These are phyloP conservation scores for Phytophthora aleatoria DNA, from an alignment of 352 stramenopile species.

Conservation along the genomic window DNA sequence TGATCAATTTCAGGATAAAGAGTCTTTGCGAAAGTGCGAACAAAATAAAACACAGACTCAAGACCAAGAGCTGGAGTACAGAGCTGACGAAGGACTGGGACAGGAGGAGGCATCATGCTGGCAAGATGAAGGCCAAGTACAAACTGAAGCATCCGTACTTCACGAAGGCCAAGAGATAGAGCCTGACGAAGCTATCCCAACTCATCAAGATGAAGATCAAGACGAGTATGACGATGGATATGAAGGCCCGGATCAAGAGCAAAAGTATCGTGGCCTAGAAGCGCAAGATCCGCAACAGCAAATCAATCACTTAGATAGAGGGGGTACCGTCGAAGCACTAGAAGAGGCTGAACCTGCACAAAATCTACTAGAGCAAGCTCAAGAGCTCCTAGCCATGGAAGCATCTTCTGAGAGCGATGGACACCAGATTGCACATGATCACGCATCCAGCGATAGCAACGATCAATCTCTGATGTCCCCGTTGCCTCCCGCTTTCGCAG, in stretches of 20 bases:
- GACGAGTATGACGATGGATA: slow-evolving; percentile 22
- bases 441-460: slow-evolving; percentile 14
- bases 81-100: background rate
- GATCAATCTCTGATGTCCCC: background rate
- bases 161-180: background rate
- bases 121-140: background rate
- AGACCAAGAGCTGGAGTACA: background rate
- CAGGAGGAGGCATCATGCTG: background rate
- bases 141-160: slow-evolving; percentile 1
- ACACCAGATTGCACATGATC: background rate
- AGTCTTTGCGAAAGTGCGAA: background rate
- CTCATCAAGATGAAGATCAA: slow-evolving; percentile 14
- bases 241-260: slow-evolving; percentile 11
- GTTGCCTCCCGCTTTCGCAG: slow-evolving; percentile 6
- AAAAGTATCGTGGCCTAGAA: slow-evolving; percentile 1
- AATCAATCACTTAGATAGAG: background rate
- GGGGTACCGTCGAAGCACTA: background rate
- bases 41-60: slow-evolving; percentile 5
- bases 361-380: slow-evolving; percentile 21
- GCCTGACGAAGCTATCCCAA: background rate
- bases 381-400: slow-evolving; percentile 21
- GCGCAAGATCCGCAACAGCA: background rate
- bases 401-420: slow-evolving; percentile 14
- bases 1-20: background rate
- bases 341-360: background rate